Evolutionary conservation across 768 basidiomycete species (phyloP), one percentile per base, ranked within the genome.

Genomic region (Guyanaporus albipodus): DNA sequence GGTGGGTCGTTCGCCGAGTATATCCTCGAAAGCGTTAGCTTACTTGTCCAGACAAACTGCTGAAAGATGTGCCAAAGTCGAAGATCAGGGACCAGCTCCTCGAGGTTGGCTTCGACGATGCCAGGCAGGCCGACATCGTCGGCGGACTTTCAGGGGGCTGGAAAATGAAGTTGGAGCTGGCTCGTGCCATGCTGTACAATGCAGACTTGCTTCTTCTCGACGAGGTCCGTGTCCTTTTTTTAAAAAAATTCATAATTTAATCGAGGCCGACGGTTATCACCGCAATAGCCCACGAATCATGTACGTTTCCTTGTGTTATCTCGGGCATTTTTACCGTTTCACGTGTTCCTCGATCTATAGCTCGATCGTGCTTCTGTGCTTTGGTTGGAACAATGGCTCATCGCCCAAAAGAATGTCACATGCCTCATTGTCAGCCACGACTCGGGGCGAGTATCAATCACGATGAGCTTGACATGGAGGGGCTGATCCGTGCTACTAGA

Each of bases 101-200:
- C 10, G 91, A 88, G 59, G 93, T 97, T 42, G 95, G 95, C 41
- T 97, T 98, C 63, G 87, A 92, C 60, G 89, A 88, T 56, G 77
- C 73, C 38, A 78, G 90, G 48, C 94, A 97, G 70, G 70, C 78
- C 32, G 89, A 95, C 57, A 71, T 79, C 42, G 93, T 97, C 50
- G 91, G 87, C 38, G 85, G 89, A 33, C 73, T 97, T 50, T 96
- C 93, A 12, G 95, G 95, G 59, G 94, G 95, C 34, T 98, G 94
- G 94, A 98, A 98, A 74, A 97, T 98, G 94, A 96, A 96, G 69
- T 79, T 97, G 43, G 94, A 97, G 65, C 78, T 98, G 32, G 92
- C 91, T 8, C 75, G 94, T 55, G 95, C 94, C 11, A 98, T 98
- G 92, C 73, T 97, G 41, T 94, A 95, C 73, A 92, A 94, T 58